Conservation (phyloP, 2,329 filamentous ascomycete species). For the Pestalotiopsis sp. region DNA sequence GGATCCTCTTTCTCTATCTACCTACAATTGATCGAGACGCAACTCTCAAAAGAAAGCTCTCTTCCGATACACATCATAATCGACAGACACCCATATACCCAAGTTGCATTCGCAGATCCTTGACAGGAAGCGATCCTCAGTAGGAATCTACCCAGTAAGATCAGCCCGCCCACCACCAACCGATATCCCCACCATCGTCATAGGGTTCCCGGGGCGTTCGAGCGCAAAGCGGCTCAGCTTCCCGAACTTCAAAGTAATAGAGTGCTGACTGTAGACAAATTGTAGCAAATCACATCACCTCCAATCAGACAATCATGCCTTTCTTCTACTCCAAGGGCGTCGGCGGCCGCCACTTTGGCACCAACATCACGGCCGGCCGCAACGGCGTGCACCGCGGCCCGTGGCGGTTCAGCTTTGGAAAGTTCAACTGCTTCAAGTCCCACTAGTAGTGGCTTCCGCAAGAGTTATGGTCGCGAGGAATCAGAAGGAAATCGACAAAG, state of each 20-base stretch:
- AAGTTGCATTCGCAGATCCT: not conserved
- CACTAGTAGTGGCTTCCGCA: conserved; percentile 17
- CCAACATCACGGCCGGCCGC: conserved; percentile 47
- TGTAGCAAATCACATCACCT: not conserved
- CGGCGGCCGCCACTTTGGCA: conserved; percentile 53
- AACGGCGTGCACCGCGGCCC: conserved; percentile 52
- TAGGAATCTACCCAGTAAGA: too few relatives aligned
- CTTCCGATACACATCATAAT: not conserved
- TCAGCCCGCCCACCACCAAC: too few relatives aligned
- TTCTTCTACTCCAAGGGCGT: conserved; percentile 50
- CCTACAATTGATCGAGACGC: too few relatives aligned
- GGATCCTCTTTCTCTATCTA: too few relatives aligned
- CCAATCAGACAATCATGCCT: conserved; percentile 39
- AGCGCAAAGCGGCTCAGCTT: too few relatives aligned
- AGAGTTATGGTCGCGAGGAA: not conserved
- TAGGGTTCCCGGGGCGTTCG: too few relatives aligned
- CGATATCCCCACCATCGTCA: too few relatives aligned
- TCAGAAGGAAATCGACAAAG: not conserved
- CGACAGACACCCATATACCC: not conserved
- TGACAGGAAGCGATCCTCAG: too few relatives aligned
- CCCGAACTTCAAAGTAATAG: not conserved
- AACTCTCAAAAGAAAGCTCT: not conserved
- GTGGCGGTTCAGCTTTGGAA: conserved; percentile 53
- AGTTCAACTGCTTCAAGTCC: conserved; percentile 53
- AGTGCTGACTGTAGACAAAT: not conserved